phyloP scores from a whole-genome alignment of 176 grass and related monocot species.

The Lolium perenne region DNA sequence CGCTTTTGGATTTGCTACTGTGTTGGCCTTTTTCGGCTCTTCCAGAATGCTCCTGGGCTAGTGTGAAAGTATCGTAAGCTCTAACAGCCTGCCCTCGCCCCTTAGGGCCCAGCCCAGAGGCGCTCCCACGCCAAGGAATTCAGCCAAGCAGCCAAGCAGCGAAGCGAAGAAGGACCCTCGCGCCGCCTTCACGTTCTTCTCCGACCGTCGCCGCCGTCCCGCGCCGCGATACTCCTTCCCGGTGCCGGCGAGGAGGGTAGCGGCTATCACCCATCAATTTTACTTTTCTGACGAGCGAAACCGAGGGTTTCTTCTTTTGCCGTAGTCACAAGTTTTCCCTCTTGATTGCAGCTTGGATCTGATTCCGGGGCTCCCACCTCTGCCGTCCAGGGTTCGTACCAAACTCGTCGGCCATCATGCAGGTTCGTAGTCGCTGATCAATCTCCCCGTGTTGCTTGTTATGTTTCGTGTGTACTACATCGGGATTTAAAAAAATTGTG shows the following conservation, averaged over 20 bases:
- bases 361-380: neutral
- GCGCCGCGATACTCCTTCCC: neutral
- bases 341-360: neutral
- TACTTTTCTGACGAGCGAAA: neutral
- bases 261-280: neutral
- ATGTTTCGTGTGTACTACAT: neutral
- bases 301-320: neutral
- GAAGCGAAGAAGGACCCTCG: neutral
- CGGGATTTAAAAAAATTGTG: neutral
- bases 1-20: too few relatives aligned
- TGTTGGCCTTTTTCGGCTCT: too few relatives aligned
- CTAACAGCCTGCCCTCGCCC: too few relatives aligned
- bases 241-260: neutral
- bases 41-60: too few relatives aligned
- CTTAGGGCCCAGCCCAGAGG: too few relatives aligned
- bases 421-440: neutral
- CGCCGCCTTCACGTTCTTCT: neutral
- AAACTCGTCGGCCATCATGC: conserved; percentile 12
- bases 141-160: neutral
- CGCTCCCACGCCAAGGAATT: neutral
- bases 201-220: neutral
- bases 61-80: too few relatives aligned
- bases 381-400: neutral
- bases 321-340: neutral
- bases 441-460: neutral